Conservation (phyloP, 306 rosid genomes). For the Gynostemma pentaphyllum region DNA sequence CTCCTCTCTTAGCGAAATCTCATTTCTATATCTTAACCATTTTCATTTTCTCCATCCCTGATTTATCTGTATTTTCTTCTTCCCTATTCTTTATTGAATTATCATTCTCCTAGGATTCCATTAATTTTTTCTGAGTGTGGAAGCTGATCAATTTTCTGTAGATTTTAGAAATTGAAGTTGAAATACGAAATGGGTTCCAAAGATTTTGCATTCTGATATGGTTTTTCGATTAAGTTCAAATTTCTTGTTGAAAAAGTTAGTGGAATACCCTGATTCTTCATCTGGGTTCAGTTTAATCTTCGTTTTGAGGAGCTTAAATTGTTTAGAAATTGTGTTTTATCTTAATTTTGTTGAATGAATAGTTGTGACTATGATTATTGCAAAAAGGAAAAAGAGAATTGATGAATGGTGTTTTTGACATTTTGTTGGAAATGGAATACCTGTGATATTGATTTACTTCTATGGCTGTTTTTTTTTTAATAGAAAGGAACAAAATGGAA, state of each 20-base stretch:
- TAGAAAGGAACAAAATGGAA: constrained; percentile 40
- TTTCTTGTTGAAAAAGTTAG: not conserved
- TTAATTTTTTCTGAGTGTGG: too few relatives aligned
- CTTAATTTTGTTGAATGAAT: not conserved
- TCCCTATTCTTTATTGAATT: too few relatives aligned
- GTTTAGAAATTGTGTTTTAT: not conserved
- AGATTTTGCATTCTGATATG: too few relatives aligned
- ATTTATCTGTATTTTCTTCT: too few relatives aligned
- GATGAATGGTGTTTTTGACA: not conserved
- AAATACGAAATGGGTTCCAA: too few relatives aligned
- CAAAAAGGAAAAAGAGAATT: not conserved
- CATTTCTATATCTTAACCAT: too few relatives aligned
- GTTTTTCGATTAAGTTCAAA: not conserved
- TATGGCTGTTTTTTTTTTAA: not conserved
- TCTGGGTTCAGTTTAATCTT: not conserved
- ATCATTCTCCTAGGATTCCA: too few relatives aligned
- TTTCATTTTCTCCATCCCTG: too few relatives aligned
- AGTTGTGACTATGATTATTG: not conserved
- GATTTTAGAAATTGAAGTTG: too few relatives aligned
- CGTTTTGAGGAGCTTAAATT: not conserved
- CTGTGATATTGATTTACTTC: not conserved
- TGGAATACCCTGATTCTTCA: not conserved
- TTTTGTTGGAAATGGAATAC: not conserved
- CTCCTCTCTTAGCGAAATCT: too few relatives aligned
- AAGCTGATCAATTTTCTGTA: too few relatives aligned